Evolutionary conservation across 2,329 filamentous ascomycete species (phyloP).

Genomic region (Westerdykella sp.): DNA sequence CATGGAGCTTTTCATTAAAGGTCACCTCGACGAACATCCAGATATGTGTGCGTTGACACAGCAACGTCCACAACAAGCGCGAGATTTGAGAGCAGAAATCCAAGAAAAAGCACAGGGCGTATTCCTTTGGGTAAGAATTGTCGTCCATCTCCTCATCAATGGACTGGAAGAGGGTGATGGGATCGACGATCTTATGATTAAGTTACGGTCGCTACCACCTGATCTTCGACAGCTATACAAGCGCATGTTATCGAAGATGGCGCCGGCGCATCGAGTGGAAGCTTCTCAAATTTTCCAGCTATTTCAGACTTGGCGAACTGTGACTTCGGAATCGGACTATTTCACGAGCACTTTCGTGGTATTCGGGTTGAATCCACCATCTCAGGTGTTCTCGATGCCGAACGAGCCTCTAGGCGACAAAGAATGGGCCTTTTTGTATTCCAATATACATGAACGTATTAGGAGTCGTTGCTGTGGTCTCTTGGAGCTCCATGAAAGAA

Average conservation of each 20-base stretch:
- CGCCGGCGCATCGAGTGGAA: slow-evolving; percentile 4
- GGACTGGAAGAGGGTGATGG: slow-evolving; percentile 8
- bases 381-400: not conserved
- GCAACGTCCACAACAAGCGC: too few relatives aligned
- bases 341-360: slow-evolving; percentile 1
- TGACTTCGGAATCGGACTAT: not conserved
- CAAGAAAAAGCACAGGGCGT: slow-evolving; percentile 5
- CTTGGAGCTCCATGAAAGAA: not conserved
- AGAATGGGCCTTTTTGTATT: not conserved
- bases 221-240: slow-evolving; percentile 8
- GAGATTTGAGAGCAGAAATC: not conserved
- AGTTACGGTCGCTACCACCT: slow-evolving; percentile 5
- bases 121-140: slow-evolving; percentile 12
- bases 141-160: slow-evolving; percentile 7
- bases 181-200: slow-evolving; percentile 4
- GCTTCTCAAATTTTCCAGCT: slow-evolving; percentile 9
- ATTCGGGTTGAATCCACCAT: not conserved
- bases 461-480: slow-evolving; percentile 10
- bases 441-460: slow-evolving; percentile 2
- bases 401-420: not conserved
- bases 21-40: not conserved
- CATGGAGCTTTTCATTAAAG: slow-evolving; percentile 6
- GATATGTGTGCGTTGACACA: not conserved
- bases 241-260: slow-evolving; percentile 4
- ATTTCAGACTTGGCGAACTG: slow-evolving; percentile 4